Percentiles rank a stretch among this genome's conserved stretches.
phyloP scores from a whole-genome alignment of 345 rosid species.

The Populus nigra region DNA sequence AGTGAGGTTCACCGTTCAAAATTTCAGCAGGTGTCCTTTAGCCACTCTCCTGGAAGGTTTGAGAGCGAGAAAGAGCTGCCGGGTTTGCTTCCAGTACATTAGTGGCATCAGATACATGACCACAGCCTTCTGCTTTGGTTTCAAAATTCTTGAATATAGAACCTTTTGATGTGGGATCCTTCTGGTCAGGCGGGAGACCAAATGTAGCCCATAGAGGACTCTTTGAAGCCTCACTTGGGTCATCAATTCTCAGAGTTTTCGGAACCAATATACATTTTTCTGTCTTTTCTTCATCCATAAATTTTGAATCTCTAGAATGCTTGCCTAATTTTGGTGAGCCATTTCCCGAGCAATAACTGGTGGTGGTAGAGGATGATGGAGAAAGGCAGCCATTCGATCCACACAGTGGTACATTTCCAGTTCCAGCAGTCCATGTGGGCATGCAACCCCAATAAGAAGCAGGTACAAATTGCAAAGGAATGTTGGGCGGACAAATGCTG shows the following conservation, averaged over 20 bases:
- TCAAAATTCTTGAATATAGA: constrained; percentile 35
- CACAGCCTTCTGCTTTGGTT: constrained; percentile 30
- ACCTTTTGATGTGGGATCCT: constrained; percentile 27
- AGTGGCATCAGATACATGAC: constrained; percentile 28
- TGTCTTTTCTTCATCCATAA: constrained; percentile 37
- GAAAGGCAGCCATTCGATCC: constrained; percentile 44
- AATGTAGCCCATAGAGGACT: constrained; percentile 77
- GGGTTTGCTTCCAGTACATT: constrained; percentile 59
- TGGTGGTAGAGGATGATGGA: constrained; percentile 44
- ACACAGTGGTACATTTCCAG: constrained; percentile 15
- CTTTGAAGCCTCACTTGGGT: constrained; percentile 68
- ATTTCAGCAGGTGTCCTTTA: constrained; percentile 16
- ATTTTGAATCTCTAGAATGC: constrained; percentile 58
- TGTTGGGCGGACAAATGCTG: constrained; percentile 60
- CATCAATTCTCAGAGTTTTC: constrained; percentile 69
- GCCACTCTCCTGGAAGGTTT: constrained; percentile 58
- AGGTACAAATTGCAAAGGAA: constrained; percentile 60
- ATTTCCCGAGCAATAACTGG: constrained; percentile 38
- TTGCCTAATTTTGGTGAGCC: constrained; percentile 60
- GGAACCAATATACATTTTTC: constrained; percentile 58
- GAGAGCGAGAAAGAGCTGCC: constrained; percentile 61
- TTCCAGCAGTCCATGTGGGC: constrained; percentile 47
- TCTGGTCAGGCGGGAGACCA: constrained; percentile 56
- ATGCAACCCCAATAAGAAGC: constrained; percentile 58
- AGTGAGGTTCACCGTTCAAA: neutral